Evolutionary conservation across 495 filamentous ascomycete genomes (phyloP).

Genomic region (Lichenothelia convexa): DNA sequence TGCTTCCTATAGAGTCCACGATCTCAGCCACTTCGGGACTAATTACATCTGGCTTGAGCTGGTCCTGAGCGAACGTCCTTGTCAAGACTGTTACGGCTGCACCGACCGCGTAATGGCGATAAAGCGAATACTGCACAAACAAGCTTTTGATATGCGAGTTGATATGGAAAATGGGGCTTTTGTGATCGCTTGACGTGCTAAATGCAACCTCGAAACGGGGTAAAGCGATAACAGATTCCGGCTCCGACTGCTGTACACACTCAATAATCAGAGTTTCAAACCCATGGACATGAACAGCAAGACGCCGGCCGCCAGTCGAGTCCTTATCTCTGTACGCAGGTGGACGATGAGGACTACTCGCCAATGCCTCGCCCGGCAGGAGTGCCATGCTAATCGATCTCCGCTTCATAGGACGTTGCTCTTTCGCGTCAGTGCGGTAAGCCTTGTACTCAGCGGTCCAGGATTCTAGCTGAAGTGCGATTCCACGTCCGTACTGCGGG

Average conservation of each 20-base stretch:
- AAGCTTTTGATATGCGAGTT: slow-evolving; percentile 64
- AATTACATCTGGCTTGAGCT: slow-evolving; percentile 15
- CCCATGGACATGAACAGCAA: slow-evolving; percentile 62
- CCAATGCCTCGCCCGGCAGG: slow-evolving; percentile 34
- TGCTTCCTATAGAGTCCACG: background rate
- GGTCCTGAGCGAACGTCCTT: slow-evolving; percentile 42
- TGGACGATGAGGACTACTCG: slow-evolving; percentile 39
- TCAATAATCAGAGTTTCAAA: slow-evolving; percentile 84
- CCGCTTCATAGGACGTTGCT: slow-evolving; percentile 33
- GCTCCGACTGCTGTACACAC: slow-evolving; percentile 62
- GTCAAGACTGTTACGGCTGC: slow-evolving; percentile 60
- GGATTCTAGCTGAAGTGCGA: slow-evolving; percentile 71
- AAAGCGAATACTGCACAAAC: slow-evolving; percentile 76
- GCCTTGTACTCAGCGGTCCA: slow-evolving; percentile 85
- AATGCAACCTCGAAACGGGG: slow-evolving; percentile 76
- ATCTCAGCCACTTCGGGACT: background rate
- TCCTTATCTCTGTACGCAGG: slow-evolving; percentile 27
- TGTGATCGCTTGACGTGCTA: slow-evolving; percentile 63
- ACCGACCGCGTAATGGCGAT: slow-evolving; percentile 79
- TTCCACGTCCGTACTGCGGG: slow-evolving; percentile 56
- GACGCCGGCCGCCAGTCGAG: slow-evolving; percentile 64
- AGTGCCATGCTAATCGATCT: slow-evolving; percentile 22
- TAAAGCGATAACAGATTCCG: slow-evolving; percentile 69
- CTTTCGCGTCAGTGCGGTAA: slow-evolving; percentile 44
- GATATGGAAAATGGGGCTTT: slow-evolving; percentile 74